Conservation (phyloP, 2,329 filamentous ascomycete species). For the Sordariomycetes sp. region DNA sequence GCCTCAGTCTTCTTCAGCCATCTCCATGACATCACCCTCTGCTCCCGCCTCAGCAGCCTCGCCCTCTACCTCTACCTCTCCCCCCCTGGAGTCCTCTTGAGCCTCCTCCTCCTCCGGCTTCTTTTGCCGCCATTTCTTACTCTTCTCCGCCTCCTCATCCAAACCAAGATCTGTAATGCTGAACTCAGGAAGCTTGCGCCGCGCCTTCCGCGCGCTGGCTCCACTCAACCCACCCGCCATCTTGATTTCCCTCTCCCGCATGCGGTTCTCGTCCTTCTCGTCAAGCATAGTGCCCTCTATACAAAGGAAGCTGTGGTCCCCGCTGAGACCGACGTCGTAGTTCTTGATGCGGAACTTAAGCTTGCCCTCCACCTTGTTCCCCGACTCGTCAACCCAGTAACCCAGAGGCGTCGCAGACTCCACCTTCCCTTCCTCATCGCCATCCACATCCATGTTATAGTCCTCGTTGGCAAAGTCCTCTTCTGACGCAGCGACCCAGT, state of each 20-base stretch:
- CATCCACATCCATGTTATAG: neutral
- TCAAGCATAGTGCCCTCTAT: conserved; percentile 80
- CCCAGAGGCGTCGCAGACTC: conserved; percentile 20
- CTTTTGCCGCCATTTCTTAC: neutral
- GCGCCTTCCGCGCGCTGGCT: conserved; percentile 8
- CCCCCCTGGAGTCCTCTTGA: neutral
- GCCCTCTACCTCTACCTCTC: neutral
- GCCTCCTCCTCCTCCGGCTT: neutral
- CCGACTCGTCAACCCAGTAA: conserved; percentile 63
- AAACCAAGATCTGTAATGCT: conserved; percentile 41
- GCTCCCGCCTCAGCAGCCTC: neutral
- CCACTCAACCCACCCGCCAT: conserved; percentile 17
- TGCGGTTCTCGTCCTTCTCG: conserved; percentile 48
- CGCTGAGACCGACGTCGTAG: conserved; percentile 66
- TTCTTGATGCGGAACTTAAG: conserved; percentile 71
- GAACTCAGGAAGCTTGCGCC: conserved; percentile 33
- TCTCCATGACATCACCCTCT: neutral
- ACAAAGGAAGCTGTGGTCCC: conserved; percentile 67
- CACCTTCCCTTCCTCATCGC: neutral
- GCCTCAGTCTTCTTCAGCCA: neutral
- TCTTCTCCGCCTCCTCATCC: conserved; percentile 28
- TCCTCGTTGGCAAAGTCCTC: neutral
- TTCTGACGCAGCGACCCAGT: conserved; percentile 40
- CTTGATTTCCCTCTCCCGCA: conserved; percentile 29
- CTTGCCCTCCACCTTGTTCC: conserved; percentile 55